Evolutionary conservation across 495 filamentous ascomycete species (phyloP).

Genomic region (Bathelium albidoporum): DNA sequence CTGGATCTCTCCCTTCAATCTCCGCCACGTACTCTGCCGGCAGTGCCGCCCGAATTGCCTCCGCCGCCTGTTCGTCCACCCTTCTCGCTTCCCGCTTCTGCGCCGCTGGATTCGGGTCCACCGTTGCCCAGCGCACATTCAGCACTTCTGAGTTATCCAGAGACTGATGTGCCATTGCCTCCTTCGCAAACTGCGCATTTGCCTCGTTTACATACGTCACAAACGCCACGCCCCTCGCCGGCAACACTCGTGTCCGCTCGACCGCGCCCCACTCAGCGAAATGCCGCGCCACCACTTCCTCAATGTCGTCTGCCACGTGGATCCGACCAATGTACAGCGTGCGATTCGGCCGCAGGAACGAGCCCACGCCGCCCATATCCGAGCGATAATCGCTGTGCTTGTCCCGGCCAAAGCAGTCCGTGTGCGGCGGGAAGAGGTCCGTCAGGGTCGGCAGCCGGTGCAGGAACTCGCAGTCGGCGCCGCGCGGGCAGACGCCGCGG

Average conservation of each 20-base stretch:
- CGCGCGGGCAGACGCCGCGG: constrained; percentile 68
- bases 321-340: constrained; percentile 90
- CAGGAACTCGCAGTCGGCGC: constrained; percentile 87
- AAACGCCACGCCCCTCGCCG: constrained; percentile 79
- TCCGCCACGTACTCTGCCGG: constrained; percentile 87
- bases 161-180: constrained; percentile 76
- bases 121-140: constrained; percentile 95
- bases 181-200: constrained; percentile 33
- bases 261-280: constrained; percentile 91
- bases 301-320: constrained; percentile 94
- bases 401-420: constrained; percentile 89
- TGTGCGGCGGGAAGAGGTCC: constrained; percentile 79
- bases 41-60: constrained; percentile 82
- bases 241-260: constrained; percentile 73
- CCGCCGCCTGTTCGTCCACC: constrained; percentile 96
- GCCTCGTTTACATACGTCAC: constrained; percentile 80
- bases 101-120: constrained; percentile 90
- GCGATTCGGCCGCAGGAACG: constrained; percentile 80
- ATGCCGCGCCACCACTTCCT: constrained; percentile 88
- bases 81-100: constrained; percentile 82
- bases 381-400: constrained; percentile 81
- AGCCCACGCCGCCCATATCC: constrained; percentile 93
- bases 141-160: constrained; percentile 84
- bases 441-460: constrained; percentile 72
- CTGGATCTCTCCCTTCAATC: constrained; percentile 82